phyloP scores from a whole-genome alignment of 768 basidiomycete genomes.

The Tubosaeta sp. region DNA sequence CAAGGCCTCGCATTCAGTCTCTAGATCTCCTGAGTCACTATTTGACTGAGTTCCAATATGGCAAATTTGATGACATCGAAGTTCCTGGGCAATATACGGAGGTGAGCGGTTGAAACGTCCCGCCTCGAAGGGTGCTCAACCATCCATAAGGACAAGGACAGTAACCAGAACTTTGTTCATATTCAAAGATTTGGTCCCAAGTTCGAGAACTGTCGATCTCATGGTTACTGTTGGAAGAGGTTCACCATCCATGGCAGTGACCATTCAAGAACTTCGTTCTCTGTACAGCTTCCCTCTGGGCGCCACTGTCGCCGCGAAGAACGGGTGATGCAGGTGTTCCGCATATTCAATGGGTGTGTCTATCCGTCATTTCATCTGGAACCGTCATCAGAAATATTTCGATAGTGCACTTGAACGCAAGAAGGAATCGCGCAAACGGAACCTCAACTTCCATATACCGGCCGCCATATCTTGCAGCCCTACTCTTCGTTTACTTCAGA shows the following conservation, averaged over 20 bases:
- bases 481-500: conserved; percentile 80
- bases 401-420: conserved; percentile 75
- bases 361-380: neutral
- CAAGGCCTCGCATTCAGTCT: conserved; percentile 77
- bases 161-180: conserved; percentile 82
- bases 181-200: conserved; percentile 89
- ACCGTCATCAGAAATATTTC: conserved; percentile 1
- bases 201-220: conserved; percentile 85
- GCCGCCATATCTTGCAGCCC: conserved; percentile 82
- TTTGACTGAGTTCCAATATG: conserved; percentile 95
- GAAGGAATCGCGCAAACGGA: conserved; percentile 91
- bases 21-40: conserved; percentile 88
- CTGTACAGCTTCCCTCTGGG: conserved; percentile 83
- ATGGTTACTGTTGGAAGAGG: conserved; percentile 84
- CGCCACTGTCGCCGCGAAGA: conserved; percentile 90
- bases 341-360: conserved; percentile 87
- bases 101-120: conserved; percentile 39
- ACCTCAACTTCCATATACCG: conserved; percentile 88
- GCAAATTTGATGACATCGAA: conserved; percentile 96
- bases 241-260: conserved; percentile 90
- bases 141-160: conserved; percentile 80
- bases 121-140: neutral
- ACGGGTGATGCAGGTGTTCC: conserved; percentile 83
- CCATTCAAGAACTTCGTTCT: conserved; percentile 84
- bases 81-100: conserved; percentile 99